Conservation (phyloP, 2,329 filamentous ascomycete genomes). For the Colletotrichum sp. region DNA sequence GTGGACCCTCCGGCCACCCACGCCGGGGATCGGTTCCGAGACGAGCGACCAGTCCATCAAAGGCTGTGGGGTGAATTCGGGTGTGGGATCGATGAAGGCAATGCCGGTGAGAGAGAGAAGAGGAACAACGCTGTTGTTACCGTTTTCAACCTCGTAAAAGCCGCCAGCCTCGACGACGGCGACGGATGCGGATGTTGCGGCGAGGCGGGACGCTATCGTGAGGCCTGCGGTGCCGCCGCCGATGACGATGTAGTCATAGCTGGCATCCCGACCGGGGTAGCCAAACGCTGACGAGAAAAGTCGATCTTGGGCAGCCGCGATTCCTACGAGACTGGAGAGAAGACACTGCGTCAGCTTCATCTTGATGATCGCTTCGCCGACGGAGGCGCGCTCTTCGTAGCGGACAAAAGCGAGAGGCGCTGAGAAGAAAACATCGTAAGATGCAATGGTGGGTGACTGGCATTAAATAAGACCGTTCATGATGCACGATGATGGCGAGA, state of each 20-base stretch:
- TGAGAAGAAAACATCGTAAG: neutral
- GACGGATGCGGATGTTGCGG: conserved; percentile 34
- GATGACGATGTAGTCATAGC: conserved; percentile 30
- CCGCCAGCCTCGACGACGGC: conserved; percentile 43
- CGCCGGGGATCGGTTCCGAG: conserved; percentile 28
- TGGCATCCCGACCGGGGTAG: conserved; percentile 19
- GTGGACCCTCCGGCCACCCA: conserved; percentile 32
- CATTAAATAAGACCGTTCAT: neutral
- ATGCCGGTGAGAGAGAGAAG: conserved; percentile 16
- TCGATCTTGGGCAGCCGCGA: neutral
- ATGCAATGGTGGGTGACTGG: accelerated
- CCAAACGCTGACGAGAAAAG: conserved; percentile 19
- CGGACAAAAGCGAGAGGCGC: neutral
- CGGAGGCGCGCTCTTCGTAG: neutral
- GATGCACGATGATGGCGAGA: neutral
- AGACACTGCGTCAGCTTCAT: neutral
- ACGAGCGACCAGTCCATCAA: conserved; percentile 35
- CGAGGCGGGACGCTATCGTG: conserved; percentile 36
- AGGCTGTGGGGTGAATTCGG: conserved; percentile 23
- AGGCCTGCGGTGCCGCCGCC: conserved; percentile 45
- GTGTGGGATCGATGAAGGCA: conserved; percentile 19
- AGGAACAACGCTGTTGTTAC: conserved; percentile 29
- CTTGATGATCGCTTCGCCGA: neutral
- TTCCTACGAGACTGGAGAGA: neutral
- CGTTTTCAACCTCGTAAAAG: conserved; percentile 36